Evolutionary conservation across 176 grass and related monocot genomes (phyloP), one percentile per base, ranked within the genome.

Genomic region (Musa itinerans): DNA sequence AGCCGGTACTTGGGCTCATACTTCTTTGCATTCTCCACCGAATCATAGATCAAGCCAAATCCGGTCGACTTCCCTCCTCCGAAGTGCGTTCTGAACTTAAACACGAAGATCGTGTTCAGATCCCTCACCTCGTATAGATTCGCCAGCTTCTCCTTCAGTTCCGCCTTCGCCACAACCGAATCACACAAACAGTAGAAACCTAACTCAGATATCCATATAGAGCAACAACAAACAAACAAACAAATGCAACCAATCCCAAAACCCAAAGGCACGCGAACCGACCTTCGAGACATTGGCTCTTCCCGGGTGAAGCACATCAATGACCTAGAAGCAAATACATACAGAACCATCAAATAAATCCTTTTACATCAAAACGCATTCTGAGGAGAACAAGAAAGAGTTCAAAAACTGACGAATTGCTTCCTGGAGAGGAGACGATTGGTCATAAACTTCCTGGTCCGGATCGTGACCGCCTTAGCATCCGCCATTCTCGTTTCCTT

Each of bases 371-470:
- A 56, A 56, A 69, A 10, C 34, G 34, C 34, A 43, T 20, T 52
- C 15, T 9, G 63, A 65, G 26, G 8, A 20, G 3, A 20, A 82
- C 21, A 70, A 75, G 4, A 17, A 24, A 16, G n/a, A 7, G 16
- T 50, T 24, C 1, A 2, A 78, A 2, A 65, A 65, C 87, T 72
- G 66, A 96, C 87, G 87, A 96, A 96, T 83, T 96, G 87, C 83
- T 89, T 96, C 34, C 93, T 83, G 29, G 89, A 81, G 52, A 92
- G 93, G 77, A 96, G 90, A 53, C 93, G 87, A 79, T 96, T 96
- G 10, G 93, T 92, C 93, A 96, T 96, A 81, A 96, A 96, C 85
- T 96, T 96, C 80, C 87, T 89, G 6, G 93, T 96, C 68, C 93
- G 81, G 79, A 96, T 89, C 11, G 89, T 92, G 54, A 96, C 87